Percentiles rank a stretch among this genome's conserved stretches.
These are phyloP conservation scores for Waltergamsia citrina DNA, from an alignment of 2,329 filamentous ascomycete species.

Conservation along the genomic window DNA sequence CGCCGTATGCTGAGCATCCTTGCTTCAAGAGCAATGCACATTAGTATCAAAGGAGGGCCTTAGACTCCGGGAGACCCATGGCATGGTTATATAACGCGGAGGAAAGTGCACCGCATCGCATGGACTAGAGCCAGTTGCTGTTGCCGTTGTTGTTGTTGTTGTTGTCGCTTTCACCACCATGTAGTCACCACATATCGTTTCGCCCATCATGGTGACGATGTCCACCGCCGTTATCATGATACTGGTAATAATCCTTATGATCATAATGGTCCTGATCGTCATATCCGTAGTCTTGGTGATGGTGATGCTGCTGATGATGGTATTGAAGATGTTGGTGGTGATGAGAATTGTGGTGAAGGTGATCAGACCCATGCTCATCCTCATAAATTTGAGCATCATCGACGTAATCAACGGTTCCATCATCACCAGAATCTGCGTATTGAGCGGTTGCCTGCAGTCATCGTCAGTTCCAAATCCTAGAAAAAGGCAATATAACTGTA, in stretches of 20 bases:
- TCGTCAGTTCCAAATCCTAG: conserved; percentile 3
- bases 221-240: conserved; percentile 21
- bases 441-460: conserved; percentile 30
- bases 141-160: background rate
- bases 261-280: conserved; percentile 26
- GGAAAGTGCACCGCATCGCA: background rate
- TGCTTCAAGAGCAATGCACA: background rate
- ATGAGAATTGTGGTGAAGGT: conserved; percentile 1
- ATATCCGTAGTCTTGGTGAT: conserved; percentile 29
- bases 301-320: conserved; percentile 4
- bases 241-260: conserved; percentile 31
- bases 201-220: conserved; percentile 23
- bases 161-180: conserved; percentile 1
- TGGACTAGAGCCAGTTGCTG: conserved; percentile 4
- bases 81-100: background rate
- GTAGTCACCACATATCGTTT: conserved; percentile 33
- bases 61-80: background rate
- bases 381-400: conserved; percentile 44
- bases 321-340: conserved; percentile 5
- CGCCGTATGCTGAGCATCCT: conserved; percentile 1
- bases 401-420: conserved; percentile 37
- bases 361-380: conserved; percentile 32
- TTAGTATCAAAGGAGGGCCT: background rate
- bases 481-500: conserved; percentile 8
- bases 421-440: conserved; percentile 32